Conservation (phyloP, 306 rosid species). For the Castanospermum australe region DNA sequence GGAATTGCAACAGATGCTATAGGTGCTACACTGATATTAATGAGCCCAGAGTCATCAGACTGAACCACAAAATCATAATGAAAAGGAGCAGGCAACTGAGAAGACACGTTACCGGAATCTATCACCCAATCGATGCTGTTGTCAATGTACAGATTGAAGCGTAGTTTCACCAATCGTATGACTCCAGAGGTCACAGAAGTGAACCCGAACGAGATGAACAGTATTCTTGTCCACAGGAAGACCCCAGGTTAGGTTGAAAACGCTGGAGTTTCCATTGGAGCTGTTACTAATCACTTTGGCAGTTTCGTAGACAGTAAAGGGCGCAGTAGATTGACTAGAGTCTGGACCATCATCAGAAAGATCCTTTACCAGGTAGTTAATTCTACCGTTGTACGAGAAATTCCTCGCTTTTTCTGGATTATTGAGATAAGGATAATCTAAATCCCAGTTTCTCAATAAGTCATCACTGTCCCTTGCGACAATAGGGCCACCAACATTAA, state of each 20-base stretch:
- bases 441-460: conserved; percentile 36
- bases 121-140: rapidly evolving
- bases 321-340: not conserved
- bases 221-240: conserved; percentile 30
- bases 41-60: conserved; percentile 25
- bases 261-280: rapidly evolving
- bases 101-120: rapidly evolving
- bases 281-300: not conserved
- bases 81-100: not conserved
- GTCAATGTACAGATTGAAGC: not conserved
- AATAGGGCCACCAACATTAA: conserved; percentile 35
- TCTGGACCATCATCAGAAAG: not conserved
- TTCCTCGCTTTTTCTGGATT: not conserved
- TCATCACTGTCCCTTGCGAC: not conserved
- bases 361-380: not conserved
- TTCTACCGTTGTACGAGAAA: rapidly evolving
- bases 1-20: rapidly evolving
- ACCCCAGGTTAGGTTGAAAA: conserved; percentile 28
- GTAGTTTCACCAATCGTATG: rapidly evolving
- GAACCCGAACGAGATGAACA: conserved; percentile 31
- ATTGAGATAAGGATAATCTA: conserved; percentile 27
- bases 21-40: conserved; percentile 6
- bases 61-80: conserved; percentile 35
- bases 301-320: conserved; percentile 6
- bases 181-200: conserved; percentile 31